Percentiles rank a stretch among this genome's conserved stretches.
phyloP scores from a whole-genome alignment of 768 basidiomycete genomes.

The Mycena floridula region DNA sequence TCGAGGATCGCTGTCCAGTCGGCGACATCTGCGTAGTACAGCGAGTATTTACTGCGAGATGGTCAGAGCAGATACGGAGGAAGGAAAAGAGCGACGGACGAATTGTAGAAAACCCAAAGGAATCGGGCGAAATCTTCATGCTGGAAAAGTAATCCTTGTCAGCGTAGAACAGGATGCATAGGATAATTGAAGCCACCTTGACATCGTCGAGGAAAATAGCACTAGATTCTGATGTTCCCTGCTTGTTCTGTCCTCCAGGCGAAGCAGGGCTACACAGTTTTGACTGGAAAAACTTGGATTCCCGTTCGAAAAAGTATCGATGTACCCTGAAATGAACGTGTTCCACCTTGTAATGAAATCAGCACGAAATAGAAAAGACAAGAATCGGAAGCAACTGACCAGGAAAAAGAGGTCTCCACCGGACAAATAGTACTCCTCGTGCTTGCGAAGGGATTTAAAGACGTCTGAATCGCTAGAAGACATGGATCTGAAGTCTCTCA shows the following conservation, averaged over 20 bases:
- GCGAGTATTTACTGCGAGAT: conserved; percentile 44
- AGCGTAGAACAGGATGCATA: conserved; percentile 2
- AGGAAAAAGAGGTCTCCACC: conserved; percentile 48
- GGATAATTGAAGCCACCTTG: conserved; percentile 18
- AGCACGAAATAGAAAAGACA: conserved; percentile 26
- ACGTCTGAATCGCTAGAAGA: neutral
- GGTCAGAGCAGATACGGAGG: neutral
- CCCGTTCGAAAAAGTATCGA: conserved; percentile 46
- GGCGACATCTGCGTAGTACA: conserved; percentile 41
- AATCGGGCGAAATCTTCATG: conserved; percentile 38
- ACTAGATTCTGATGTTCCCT: conserved; percentile 32
- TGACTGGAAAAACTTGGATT: conserved; percentile 39
- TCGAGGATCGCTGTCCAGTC: conserved; percentile 56
- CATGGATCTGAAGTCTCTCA: neutral
- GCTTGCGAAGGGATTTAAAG: conserved; percentile 20
- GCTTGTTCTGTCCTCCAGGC: conserved; percentile 18
- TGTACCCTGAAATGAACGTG: conserved; percentile 48
- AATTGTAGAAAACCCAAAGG: conserved; percentile 53
- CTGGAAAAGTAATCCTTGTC: conserved; percentile 5
- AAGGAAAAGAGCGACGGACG: conserved; percentile 22
- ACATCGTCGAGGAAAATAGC: conserved; percentile 41
- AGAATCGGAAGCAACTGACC: conserved; percentile 35
- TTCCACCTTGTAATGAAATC: conserved; percentile 38
- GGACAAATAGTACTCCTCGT: conserved; percentile 38
- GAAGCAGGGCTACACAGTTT: conserved; percentile 26